Conservation (phyloP, 176 grass and related monocot species). For the bread wheat (Triticum aestivum) region DNA sequence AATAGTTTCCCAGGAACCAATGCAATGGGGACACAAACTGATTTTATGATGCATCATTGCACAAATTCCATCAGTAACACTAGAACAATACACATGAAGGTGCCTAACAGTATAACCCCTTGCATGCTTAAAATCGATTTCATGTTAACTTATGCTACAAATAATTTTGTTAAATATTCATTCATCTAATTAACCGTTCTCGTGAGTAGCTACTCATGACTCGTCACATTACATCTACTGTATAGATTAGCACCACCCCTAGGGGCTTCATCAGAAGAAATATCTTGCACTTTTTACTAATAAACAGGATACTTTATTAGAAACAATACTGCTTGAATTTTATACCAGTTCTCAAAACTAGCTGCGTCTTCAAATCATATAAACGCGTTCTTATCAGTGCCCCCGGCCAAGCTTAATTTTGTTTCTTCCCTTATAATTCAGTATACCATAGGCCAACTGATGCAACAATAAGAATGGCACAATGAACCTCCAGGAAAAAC, state of each 20-base stretch:
- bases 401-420: background rate
- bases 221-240: background rate
- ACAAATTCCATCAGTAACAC: background rate
- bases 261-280: background rate
- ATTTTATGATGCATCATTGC: background rate
- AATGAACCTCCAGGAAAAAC: background rate
- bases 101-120: background rate
- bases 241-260: background rate
- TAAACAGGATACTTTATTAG: background rate
- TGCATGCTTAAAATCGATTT: background rate
- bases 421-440: background rate
- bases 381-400: background rate
- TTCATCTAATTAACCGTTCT: background rate
- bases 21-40: background rate
- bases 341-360: background rate
- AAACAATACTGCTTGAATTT: background rate
- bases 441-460: background rate
- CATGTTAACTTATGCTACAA: background rate
- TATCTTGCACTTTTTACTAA: background rate
- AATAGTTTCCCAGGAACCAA: constrained; percentile 3
- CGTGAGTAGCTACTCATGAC: constrained; percentile 17
- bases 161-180: constrained; percentile 14
- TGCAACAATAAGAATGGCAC: constrained; percentile 17
- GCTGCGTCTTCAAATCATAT: background rate
- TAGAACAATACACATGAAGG: background rate